Evolutionary conservation across 2,329 filamentous ascomycete species (phyloP).

Genomic region (Didymella segeticola): DNA sequence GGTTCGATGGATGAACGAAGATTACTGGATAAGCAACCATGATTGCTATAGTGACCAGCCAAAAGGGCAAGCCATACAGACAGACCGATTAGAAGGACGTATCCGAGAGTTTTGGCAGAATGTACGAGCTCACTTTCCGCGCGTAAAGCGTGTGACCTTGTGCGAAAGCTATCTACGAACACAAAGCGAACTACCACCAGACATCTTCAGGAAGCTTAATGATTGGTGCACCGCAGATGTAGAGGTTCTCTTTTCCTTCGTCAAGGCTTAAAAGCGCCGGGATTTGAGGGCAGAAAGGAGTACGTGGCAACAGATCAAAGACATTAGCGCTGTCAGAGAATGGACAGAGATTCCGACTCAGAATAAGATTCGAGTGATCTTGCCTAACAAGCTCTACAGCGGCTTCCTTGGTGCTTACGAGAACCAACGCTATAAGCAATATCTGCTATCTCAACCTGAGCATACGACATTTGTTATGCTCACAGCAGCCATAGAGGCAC

Average conservation of each 20-base stretch:
- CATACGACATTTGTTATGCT: conserved; percentile 3
- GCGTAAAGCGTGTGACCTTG: not conserved
- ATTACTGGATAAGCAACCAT: conserved; percentile 7
- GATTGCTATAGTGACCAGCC: not conserved
- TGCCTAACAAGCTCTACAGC: not conserved
- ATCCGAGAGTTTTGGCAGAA: conserved; percentile 4
- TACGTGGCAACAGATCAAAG: conserved; percentile 1
- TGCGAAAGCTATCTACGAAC: not conserved
- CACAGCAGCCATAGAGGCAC: not conserved
- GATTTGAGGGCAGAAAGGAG: conserved; percentile 1
- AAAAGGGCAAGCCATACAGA: not conserved
- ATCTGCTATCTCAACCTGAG: not conserved
- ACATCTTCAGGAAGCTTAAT: not conserved
- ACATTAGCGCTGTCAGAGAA: not conserved
- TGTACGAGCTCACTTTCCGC: not conserved
- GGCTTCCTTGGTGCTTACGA: conserved; percentile 1
- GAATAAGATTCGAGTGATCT: not conserved
- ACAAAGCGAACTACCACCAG: not conserved
- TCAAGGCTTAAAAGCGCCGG: not conserved
- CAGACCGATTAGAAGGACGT: not conserved
- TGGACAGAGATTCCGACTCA: not conserved
- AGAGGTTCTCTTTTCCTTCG: not conserved
- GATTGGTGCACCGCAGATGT: not conserved
- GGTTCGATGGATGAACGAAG: not conserved
- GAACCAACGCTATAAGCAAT: not conserved